Base-by-base conservation (phyloP, 441 rosid genomes). In the Theobroma grandiflorum region DNA sequence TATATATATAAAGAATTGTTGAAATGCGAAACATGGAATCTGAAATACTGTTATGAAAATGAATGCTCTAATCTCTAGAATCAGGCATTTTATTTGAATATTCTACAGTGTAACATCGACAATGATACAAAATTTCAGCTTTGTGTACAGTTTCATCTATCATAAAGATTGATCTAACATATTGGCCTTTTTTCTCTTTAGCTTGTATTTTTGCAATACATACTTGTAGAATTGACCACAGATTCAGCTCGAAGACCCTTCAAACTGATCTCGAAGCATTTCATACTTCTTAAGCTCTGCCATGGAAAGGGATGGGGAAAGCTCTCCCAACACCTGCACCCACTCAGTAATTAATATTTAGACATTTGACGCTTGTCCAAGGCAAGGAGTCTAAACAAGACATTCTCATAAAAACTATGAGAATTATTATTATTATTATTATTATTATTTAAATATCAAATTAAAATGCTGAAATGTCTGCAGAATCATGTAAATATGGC, bases 281-380 rank as follows among this genome's bases (percentile, higher is more conserved):
- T 96, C 98, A 5, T 96, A 95, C 85, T 95, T 95, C 85, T 88
- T 95, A 22, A 96, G 94, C 87, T 96, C 99, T 15, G 92, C 89
- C 86, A 86, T 75, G 58, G 99, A 95, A 57, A 96, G 95, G 68
- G 99, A 96, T 6, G 99, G 98, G 33, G 98, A 92, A 18, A 95
- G 90, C 84, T 95, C 98, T 65, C 80, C 82, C 87, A 96, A 80
- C 42, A 91, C 98, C 98, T 96, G 87, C 77, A 83, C 71, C 31
- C 31, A 49, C 20, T 37, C 40, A 49, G 22, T 26, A 50, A n/a
- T 37, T n/a, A 53, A 18, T 16, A 18, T 53, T 33, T 14, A n/a
- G n/a, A 20, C 12, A 6, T 53, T 35, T 50, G 59, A 33, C 9
- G 12, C 20, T 16, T 14, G 75, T 57, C 61, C 18, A 2, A 31